A percentile compares a stretch with the other conserved stretches of the same genome.
Conservation (phyloP, 2,329 filamentous ascomycete genomes). For the Cladosporium halotolerans region DNA sequence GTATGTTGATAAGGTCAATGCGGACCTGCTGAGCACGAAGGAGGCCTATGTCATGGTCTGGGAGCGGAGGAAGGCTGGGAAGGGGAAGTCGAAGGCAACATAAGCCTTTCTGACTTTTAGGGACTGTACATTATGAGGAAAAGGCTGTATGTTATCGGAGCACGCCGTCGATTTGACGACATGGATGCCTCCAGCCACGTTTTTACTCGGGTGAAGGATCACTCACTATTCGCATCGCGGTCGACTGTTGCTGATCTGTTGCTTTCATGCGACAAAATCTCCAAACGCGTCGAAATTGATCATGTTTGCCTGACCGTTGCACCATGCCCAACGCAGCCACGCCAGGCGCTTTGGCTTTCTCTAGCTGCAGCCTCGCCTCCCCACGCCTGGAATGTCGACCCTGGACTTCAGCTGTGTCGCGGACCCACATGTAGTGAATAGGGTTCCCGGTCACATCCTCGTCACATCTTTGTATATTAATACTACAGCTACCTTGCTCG, state of each 20-base stretch:
- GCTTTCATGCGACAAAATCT: no score
- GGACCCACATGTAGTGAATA: background rate
- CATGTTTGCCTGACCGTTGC: no score
- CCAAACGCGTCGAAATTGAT: no score
- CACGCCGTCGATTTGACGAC: no score
- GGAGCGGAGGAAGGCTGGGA: conserved; percentile 62
- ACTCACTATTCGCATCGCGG: no score
- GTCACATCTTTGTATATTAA: background rate
- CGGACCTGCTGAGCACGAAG: conserved; percentile 82
- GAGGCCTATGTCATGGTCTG: conserved; percentile 96
- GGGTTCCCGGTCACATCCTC: background rate
- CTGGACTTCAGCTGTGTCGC: background rate
- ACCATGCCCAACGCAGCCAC: no score
- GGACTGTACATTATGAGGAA: no score
- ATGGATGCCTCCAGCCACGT: no score
- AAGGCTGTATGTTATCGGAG: no score
- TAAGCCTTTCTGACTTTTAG: background rate
- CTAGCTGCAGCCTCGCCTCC: background rate
- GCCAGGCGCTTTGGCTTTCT: no score
- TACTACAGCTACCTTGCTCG: background rate
- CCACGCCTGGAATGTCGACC: conserved; percentile 5
- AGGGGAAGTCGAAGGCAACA: conserved; percentile 8
- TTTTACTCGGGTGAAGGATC: no score
- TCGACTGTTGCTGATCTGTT: no score
- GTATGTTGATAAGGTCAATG: conserved; percentile 83